Base-by-base conservation (phyloP, 192 early-diverging fungal species). In the Coemansia reversa region DNA sequence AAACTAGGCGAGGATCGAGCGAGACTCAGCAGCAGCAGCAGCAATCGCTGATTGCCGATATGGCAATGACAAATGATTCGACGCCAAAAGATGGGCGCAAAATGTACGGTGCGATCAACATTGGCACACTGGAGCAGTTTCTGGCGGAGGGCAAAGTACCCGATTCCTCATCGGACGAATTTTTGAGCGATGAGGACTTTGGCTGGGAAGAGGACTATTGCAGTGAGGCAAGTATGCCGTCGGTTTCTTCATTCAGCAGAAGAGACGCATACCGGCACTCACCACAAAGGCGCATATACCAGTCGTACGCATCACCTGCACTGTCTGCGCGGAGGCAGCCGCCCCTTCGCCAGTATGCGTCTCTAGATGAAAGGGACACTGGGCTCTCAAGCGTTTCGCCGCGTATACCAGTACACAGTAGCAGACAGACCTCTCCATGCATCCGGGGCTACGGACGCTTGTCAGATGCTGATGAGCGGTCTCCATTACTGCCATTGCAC, bases 121-220 rank as follows among this genome's bases (percentile, higher is more conserved):
- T 82, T 42, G 71, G 63, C 11, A 64, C 67, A 16, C 51, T 82
- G 25, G 71, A 82, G 62, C 70, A 62, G 55, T 82, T 82, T 42
- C 63, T 82, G 2, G 74, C 72, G 22, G 71, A 75, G 8, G 79
- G 79, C 12, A 67, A 73, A 35, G 65, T 82, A 16, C 79, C 74
- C 1, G 70, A 59, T 4, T 73, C 79, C 5, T 73, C 74, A 16
- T 82, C 79, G 0, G 70, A 72, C 20, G 69, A 73, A 22, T 66
- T 55, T 7, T 30, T 60, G 23, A 59, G 55, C 54, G 55, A 65
- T 32, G 52, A 52, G 42, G 78, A 65, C 4, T 32, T 55, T 25
- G 51, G 57, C 25, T 76, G 70, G 79, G 70, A 60, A 22, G 71
- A 70, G 51, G 57, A 71, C 35, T 79, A 69, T 58, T 72, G 65